Percentiles rank a stretch among this genome's conserved stretches.
phyloP scores from a whole-genome alignment of 169 alveolate genomes.

The Besnoitia besnoiti region DNA sequence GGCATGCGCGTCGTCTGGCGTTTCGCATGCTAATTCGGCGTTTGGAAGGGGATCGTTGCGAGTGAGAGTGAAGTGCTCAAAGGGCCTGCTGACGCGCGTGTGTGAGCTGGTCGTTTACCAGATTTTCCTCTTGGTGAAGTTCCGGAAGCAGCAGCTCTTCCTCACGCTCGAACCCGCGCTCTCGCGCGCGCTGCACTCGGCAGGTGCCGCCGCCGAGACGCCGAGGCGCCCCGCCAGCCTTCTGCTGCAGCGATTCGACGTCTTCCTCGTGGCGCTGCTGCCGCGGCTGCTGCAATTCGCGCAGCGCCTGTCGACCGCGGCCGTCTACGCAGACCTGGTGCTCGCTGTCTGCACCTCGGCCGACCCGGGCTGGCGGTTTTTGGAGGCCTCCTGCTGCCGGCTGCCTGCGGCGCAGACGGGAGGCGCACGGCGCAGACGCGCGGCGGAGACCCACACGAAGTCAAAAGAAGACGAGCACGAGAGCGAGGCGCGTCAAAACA shows the following conservation, averaged over 20 bases:
- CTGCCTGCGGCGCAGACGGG: background rate
- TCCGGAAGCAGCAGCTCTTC: constrained; percentile 25
- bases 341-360: background rate
- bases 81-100: constrained; percentile 2
- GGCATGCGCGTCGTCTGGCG: background rate
- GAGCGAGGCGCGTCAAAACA: background rate
- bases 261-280: background rate
- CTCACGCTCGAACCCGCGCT: background rate
- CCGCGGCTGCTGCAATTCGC: constrained; percentile 17
- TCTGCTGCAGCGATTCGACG: background rate
- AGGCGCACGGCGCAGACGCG: background rate
- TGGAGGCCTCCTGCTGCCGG: background rate
- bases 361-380: background rate
- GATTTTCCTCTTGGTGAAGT: background rate
- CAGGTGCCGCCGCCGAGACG: background rate
- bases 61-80: background rate
- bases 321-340: constrained; percentile 29
- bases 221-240: background rate
- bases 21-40: background rate
- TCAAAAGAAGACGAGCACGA: background rate
- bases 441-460: background rate
- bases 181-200: background rate
- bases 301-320: background rate
- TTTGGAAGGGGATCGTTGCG: background rate
- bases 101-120: background rate